phyloP scores from a whole-genome alignment of 306 rosid species.

The Cicer pinnatifidum region DNA sequence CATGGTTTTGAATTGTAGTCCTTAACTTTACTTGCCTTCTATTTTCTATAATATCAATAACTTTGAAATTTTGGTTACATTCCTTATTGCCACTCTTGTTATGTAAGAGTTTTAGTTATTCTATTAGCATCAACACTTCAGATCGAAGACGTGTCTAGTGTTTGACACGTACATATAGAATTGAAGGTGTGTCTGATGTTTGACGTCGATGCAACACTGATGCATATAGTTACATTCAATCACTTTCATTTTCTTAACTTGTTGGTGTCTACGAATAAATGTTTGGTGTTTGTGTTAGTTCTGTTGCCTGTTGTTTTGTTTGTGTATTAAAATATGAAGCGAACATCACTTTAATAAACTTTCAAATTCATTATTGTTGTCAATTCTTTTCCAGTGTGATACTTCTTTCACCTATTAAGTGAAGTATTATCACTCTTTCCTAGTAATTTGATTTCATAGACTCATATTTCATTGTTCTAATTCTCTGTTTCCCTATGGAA shows the following conservation, averaged over 20 bases:
- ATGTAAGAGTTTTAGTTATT: background rate
- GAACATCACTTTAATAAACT: background rate
- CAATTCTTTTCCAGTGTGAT: background rate
- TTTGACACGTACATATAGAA: too few species aligned
- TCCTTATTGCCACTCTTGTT: background rate
- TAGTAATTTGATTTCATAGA: background rate
- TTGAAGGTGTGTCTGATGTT: too few species aligned
- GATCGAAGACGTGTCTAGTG: too few species aligned
- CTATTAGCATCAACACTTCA: too few species aligned
- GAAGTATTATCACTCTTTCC: too few species aligned
- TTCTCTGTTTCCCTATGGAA: slow-evolving; percentile 18
- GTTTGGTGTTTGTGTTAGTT: background rate
- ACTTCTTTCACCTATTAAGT: background rate
- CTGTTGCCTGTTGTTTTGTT: background rate
- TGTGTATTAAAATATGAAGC: background rate
- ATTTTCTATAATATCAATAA: background rate
- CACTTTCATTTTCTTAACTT: background rate
- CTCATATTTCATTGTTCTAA: slow-evolving; percentile 19
- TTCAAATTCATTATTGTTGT: background rate
- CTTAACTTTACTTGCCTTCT: background rate
- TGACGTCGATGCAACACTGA: background rate
- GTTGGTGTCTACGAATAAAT: background rate
- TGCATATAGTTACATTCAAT: background rate
- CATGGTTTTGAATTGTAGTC: background rate
- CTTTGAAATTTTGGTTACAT: background rate